phyloP scores from a whole-genome alignment of 2,329 filamentous ascomycete genomes.

The Fusarium tupiense region DNA sequence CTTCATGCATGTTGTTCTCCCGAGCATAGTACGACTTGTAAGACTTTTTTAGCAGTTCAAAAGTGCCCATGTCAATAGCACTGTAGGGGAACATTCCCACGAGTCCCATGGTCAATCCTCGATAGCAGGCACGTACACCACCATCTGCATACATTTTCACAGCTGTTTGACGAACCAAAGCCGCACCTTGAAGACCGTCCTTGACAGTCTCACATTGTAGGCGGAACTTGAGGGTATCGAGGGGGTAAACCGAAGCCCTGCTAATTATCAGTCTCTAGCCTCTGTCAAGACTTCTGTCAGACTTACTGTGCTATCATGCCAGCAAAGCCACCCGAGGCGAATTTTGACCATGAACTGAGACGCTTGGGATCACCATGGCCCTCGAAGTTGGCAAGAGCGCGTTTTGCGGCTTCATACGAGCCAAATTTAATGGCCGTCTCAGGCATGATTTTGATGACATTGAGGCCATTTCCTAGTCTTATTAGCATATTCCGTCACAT shows the following conservation, averaged over 20 bases:
- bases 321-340: conserved; percentile 87
- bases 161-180: conserved; percentile 83
- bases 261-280: conserved; percentile 12
- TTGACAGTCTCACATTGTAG: conserved; percentile 95
- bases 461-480: conserved; percentile 86
- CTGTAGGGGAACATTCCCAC: conserved; percentile 98
- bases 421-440: conserved; percentile 99
- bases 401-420: conserved; percentile 94
- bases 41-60: conserved; percentile 86
- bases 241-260: conserved; percentile 90
- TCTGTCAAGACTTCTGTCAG: neutral
- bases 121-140: conserved; percentile 82
- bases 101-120: conserved; percentile 91
- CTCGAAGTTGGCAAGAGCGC: conserved; percentile 84
- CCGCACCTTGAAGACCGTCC: conserved; percentile 84
- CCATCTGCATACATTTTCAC: conserved; percentile 86
- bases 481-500: conserved; percentile 9
- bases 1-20: conserved; percentile 76
- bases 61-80: conserved; percentile 94
- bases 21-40: conserved; percentile 78
- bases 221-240: conserved; percentile 82
- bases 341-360: conserved; percentile 87
- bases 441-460: conserved; percentile 97
- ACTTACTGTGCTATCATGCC: conserved; percentile 92
- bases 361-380: conserved; percentile 83